Conservation (phyloP, 495 filamentous ascomycete species). For the Usnea hakonensis region DNA sequence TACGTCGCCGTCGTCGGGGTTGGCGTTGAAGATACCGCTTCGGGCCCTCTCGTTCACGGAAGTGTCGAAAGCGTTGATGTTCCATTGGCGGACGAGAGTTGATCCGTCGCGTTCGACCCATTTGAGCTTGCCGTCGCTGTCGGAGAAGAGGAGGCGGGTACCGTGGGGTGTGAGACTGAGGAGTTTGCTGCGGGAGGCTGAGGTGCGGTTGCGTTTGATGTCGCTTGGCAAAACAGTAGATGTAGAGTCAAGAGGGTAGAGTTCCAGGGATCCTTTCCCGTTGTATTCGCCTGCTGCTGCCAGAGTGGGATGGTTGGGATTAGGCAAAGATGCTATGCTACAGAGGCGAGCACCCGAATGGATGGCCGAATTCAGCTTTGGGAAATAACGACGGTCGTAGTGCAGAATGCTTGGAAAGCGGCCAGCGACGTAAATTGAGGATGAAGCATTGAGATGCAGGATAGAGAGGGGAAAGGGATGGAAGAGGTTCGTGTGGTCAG, state of each 20-base stretch:
- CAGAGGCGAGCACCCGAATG: slow-evolving; percentile 79
- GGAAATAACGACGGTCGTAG: slow-evolving; percentile 84
- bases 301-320: slow-evolving; percentile 51
- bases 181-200: slow-evolving; percentile 69
- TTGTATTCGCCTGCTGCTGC: slow-evolving; percentile 93
- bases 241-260: slow-evolving; percentile 52
- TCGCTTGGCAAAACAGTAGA: slow-evolving; percentile 5
- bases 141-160: slow-evolving; percentile 73
- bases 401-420: slow-evolving; percentile 84
- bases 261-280: slow-evolving; percentile 78
- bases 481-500: slow-evolving; percentile 61
- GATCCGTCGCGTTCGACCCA: slow-evolving; percentile 88
- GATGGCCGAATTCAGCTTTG: slow-evolving; percentile 65
- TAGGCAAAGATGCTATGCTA: slow-evolving; percentile 63
- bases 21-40: slow-evolving; percentile 22
- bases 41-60: not conserved
- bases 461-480: slow-evolving; percentile 79
- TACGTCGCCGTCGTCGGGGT: slow-evolving; percentile 50
- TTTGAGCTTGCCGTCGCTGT: slow-evolving; percentile 75
- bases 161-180: slow-evolving; percentile 82
- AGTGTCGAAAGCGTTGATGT: slow-evolving; percentile 41
- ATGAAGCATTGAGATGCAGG: slow-evolving; percentile 37
- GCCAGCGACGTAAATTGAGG: slow-evolving; percentile 73
- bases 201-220: slow-evolving; percentile 67
- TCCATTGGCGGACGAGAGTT: slow-evolving; percentile 69